phyloP scores from a whole-genome alignment of 1,284 basidiomycete genomes.

The Microbotryum intermedium region DNA sequence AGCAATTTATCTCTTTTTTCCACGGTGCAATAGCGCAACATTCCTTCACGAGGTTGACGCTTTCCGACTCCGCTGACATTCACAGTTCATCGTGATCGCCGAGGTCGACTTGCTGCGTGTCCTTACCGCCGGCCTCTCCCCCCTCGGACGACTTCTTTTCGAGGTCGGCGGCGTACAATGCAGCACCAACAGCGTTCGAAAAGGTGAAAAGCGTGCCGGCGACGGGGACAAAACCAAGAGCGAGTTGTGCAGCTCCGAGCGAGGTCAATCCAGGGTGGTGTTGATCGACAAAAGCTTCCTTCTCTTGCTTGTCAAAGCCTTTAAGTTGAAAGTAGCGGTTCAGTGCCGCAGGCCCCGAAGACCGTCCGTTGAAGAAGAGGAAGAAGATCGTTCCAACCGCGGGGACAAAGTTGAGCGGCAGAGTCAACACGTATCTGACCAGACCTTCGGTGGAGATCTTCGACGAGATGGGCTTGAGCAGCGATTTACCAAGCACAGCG shows the following conservation, averaged over 20 bases:
- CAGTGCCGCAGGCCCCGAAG: constrained; percentile 46
- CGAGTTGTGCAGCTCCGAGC: constrained; percentile 50
- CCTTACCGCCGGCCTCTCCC: not conserved
- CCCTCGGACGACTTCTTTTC: constrained; percentile 41
- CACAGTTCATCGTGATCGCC: no score
- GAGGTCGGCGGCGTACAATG: constrained; percentile 59
- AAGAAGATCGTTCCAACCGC: constrained; percentile 59
- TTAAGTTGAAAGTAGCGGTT: constrained; percentile 62
- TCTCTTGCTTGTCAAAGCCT: constrained; percentile 41
- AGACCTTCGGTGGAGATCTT: constrained; percentile 27
- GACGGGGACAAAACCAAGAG: constrained; percentile 56
- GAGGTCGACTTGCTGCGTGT: no score
- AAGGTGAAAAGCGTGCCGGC: constrained; percentile 49
- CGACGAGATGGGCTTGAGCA: constrained; percentile 40
- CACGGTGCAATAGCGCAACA: no score
- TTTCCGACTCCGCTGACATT: no score
- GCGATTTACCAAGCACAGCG: constrained; percentile 39
- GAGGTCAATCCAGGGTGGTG: constrained; percentile 31
- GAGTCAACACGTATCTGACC: constrained; percentile 48
- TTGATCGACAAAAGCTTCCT: constrained; percentile 40
- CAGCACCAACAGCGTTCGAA: constrained; percentile 57
- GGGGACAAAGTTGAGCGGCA: constrained; percentile 59
- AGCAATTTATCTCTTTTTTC: no score
- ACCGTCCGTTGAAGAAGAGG: constrained; percentile 33
- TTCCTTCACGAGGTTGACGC: no score